These are phyloP conservation scores for Rosellinia necatrix DNA, from an alignment of 2,329 filamentous ascomycete genomes.

Conservation along the genomic window DNA sequence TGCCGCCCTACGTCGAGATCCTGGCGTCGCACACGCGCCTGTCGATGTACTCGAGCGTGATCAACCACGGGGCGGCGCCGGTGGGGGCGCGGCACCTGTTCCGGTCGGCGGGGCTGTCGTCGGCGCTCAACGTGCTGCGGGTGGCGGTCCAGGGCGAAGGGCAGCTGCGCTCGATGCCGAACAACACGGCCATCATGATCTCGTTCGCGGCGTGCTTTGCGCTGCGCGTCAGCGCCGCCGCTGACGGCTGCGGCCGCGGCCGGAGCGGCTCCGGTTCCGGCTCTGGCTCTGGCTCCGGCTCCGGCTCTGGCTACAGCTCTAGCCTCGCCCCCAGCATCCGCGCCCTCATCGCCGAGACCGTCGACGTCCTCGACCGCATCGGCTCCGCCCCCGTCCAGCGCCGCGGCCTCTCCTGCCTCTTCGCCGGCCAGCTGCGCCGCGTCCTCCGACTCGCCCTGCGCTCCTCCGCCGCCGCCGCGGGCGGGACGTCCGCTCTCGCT, in stretches of 20 bases:
- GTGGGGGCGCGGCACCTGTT: slow-evolving; percentile 74
- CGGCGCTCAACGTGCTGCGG: slow-evolving; percentile 74
- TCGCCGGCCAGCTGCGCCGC: slow-evolving; percentile 60
- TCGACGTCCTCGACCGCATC: slow-evolving; percentile 70
- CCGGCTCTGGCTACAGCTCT: slow-evolving; percentile 58
- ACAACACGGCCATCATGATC: slow-evolving; percentile 80
- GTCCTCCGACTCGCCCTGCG: slow-evolving; percentile 46
- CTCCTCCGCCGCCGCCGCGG: too few species aligned
- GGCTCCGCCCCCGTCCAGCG: slow-evolving; percentile 68
- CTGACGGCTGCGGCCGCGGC: slow-evolving; percentile 57
- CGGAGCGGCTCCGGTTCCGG: too few species aligned
- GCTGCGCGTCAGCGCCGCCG: slow-evolving; percentile 64
- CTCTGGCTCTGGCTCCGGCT: too few species aligned
- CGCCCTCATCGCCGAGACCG: slow-evolving; percentile 69
- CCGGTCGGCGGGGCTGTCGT: slow-evolving; percentile 71
- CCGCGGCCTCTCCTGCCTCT: slow-evolving; percentile 67
- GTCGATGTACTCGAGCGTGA: slow-evolving; percentile 75
- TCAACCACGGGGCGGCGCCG: slow-evolving; percentile 74
- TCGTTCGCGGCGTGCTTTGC: slow-evolving; percentile 75
- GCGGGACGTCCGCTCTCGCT: too few species aligned
- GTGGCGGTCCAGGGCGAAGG: slow-evolving; percentile 73
- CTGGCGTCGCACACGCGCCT: slow-evolving; percentile 73
- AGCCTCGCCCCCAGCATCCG: slow-evolving; percentile 66
- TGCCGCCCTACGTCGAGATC: slow-evolving; percentile 77
- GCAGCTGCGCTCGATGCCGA: slow-evolving; percentile 74